These are phyloP conservation scores for Penicillium sp. DNA, from an alignment of 2,329 filamentous ascomycete genomes.

Conservation along the genomic window DNA sequence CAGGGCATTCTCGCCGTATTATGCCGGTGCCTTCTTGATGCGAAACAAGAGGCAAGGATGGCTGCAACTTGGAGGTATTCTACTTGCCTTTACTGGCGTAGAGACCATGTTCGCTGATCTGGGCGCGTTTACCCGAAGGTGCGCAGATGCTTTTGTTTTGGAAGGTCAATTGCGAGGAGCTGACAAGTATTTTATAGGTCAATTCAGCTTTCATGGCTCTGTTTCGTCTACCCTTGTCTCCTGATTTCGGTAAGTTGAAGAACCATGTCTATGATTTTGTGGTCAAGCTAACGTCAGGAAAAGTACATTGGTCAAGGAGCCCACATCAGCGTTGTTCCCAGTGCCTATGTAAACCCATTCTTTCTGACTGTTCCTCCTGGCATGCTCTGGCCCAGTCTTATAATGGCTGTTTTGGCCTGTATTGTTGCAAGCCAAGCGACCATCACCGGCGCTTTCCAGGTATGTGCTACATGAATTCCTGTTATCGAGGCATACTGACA, in stretches of 20 bases:
- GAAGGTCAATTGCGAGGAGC: neutral
- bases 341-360: slow-evolving; percentile 70
- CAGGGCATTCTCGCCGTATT: slow-evolving; percentile 53
- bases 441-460: slow-evolving; percentile 73
- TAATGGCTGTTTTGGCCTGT: slow-evolving; percentile 58
- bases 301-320: slow-evolving; percentile 72
- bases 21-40: slow-evolving; percentile 51
- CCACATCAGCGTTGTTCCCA: slow-evolving; percentile 61
- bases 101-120: slow-evolving; percentile 77
- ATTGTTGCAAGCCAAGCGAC: slow-evolving; percentile 77
- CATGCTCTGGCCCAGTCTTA: slow-evolving; percentile 65
- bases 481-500: neutral
- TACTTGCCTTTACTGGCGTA: slow-evolving; percentile 75
- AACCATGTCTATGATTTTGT: too few relatives aligned
- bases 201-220: slow-evolving; percentile 72
- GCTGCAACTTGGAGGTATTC: slow-evolving; percentile 59
- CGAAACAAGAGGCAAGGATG: slow-evolving; percentile 53
- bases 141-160: neutral
- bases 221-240: slow-evolving; percentile 66
- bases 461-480: slow-evolving; percentile 22
- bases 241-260: slow-evolving; percentile 40
- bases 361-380: slow-evolving; percentile 69
- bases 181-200: slow-evolving; percentile 43
- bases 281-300: neutral
- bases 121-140: slow-evolving; percentile 65